Conservation (phyloP, 2,329 filamentous ascomycete genomes). For the Neofusicoccum sp. region DNA sequence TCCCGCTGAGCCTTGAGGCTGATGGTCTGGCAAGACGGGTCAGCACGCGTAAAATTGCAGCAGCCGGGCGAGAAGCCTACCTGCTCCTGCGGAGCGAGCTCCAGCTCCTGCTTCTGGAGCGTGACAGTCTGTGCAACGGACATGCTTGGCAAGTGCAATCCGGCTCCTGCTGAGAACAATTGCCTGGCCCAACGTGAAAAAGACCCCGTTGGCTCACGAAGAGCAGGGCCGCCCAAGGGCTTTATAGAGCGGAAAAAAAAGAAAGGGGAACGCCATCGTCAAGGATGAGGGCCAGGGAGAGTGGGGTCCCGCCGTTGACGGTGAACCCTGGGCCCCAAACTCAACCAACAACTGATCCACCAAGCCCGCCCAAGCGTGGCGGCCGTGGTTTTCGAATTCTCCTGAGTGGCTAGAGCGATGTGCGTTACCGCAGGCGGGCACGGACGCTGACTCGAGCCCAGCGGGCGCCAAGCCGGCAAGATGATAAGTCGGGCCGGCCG, state of each 20-base stretch:
- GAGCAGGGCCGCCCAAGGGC: not conserved
- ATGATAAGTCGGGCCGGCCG: not conserved
- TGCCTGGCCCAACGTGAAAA: not conserved
- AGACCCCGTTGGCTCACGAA: not conserved
- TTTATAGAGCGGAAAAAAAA: not conserved
- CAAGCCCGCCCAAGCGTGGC: constrained; percentile 6
- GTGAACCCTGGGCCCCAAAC: constrained; percentile 2
- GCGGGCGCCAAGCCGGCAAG: constrained; percentile 2
- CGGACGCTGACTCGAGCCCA: constrained; percentile 5
- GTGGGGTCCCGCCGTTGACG: constrained; percentile 3
- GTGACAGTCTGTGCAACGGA: constrained; percentile 12
- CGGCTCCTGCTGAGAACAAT: too few species aligned
- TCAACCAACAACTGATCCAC: constrained; percentile 10
- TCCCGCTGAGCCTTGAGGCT: constrained; percentile 3
- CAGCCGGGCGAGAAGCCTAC: not conserved
- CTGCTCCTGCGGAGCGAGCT: not conserved
- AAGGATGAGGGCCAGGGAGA: not conserved
- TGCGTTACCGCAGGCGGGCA: constrained; percentile 10
- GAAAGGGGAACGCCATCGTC: not conserved
- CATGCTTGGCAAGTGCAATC: not conserved
- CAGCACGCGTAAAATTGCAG: not conserved
- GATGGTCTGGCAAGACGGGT: not conserved
- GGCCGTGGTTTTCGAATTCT: constrained; percentile 10
- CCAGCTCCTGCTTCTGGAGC: constrained; percentile 6
- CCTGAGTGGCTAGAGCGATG: constrained; percentile 13